Conservation (phyloP, 768 basidiomycete genomes). For the Exidia glandulosa region DNA sequence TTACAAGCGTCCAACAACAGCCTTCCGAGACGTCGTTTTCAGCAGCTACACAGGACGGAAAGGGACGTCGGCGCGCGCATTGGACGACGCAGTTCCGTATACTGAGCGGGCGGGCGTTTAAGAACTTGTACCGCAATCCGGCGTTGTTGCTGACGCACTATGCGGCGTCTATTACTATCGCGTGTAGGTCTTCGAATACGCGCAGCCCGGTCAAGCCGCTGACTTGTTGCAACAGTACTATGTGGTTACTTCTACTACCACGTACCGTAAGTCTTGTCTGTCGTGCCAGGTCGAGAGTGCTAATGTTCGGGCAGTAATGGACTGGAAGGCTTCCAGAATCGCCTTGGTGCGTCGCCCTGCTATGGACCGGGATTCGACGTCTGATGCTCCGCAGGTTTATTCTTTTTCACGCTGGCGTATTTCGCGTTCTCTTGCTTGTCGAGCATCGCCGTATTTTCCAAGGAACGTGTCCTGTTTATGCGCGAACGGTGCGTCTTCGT, state of each 20-base stretch:
- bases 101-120: slow-evolving; percentile 91
- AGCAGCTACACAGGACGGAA: slow-evolving; percentile 18
- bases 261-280: slow-evolving; percentile 44
- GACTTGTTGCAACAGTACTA: slow-evolving; percentile 41
- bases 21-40: slow-evolving; percentile 2
- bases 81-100: slow-evolving; percentile 89
- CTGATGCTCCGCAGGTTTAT: slow-evolving; percentile 45
- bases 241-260: slow-evolving; percentile 92
- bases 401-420: slow-evolving; percentile 94
- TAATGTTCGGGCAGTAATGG: slow-evolving; percentile 45
- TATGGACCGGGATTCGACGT: neutral
- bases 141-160: slow-evolving; percentile 88
- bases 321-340: slow-evolving; percentile 94
- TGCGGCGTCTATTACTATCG: slow-evolving; percentile 68
- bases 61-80: slow-evolving; percentile 63
- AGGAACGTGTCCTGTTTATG: slow-evolving; percentile 93
- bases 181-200: slow-evolving; percentile 42
- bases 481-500: slow-evolving; percentile 66
- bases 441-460: slow-evolving; percentile 86
- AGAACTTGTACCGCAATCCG: slow-evolving; percentile 94
- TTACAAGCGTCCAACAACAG: slow-evolving; percentile 10
- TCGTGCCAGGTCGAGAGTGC: neutral
- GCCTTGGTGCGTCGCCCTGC: slow-evolving; percentile 43
- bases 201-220: neutral
- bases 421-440: slow-evolving; percentile 97